Evolutionary conservation across 139 green algal genomes (phyloP).

Genomic region (Tetraselmis striata): DNA sequence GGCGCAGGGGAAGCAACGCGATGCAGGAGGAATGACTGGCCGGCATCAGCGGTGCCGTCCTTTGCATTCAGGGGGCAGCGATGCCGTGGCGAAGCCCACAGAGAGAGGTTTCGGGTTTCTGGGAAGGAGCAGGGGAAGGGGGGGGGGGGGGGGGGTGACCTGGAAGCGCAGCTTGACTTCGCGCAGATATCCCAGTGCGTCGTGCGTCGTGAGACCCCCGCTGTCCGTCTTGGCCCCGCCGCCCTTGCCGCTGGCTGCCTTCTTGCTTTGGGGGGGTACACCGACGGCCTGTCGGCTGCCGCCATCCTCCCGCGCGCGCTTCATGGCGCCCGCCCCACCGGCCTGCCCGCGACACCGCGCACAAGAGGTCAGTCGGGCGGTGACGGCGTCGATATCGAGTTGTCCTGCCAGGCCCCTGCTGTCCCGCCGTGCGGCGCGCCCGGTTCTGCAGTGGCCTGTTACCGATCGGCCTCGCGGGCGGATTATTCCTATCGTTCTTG

Average conservation of each 20-base stretch:
- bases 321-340: slow-evolving; percentile 2
- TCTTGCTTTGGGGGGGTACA: no score
- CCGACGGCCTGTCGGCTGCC: neutral
- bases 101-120: neutral
- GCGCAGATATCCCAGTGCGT: slow-evolving; percentile 77
- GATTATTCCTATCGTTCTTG: no score
- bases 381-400: no score
- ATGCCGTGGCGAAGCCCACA: no score
- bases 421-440: no score
- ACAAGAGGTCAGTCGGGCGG: no score
- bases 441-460: no score
- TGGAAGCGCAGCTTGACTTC: slow-evolving; percentile 69
- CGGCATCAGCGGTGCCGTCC: neutral
- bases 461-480: no score
- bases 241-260: neutral
- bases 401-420: no score
- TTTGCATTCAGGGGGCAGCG: no score
- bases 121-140: neutral
- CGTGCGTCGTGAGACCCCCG: slow-evolving; percentile 55
- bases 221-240: neutral
- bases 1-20: slow-evolving; percentile 65
- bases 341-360: no score
- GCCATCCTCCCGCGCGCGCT: slow-evolving; percentile 16
- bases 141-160: neutral
- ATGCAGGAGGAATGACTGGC: slow-evolving; percentile 63